Percentiles rank a stretch among this genome's conserved stretches.
These are phyloP conservation scores for Fusarium agapanthi DNA, from an alignment of 2,329 filamentous ascomycete genomes.

Conservation along the genomic window DNA sequence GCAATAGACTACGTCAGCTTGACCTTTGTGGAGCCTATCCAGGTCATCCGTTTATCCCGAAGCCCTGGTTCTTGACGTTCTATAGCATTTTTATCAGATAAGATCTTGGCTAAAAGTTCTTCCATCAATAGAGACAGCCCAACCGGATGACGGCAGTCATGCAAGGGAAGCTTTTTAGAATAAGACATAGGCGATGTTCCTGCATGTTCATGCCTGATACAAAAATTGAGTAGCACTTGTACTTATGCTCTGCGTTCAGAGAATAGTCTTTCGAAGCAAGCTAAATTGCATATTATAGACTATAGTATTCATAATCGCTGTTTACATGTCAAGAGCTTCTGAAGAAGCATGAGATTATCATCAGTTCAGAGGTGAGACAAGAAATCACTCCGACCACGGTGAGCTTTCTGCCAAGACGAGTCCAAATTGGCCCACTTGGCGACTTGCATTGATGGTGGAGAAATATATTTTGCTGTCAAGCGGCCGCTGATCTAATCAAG, in stretches of 20 bases:
- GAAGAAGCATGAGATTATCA: not conserved
- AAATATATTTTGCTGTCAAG: not conserved
- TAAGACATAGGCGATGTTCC: not conserved
- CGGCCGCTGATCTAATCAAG: not conserved
- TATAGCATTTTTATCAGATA: constrained; percentile 5
- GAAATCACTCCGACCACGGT: not conserved
- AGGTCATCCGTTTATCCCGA: not conserved
- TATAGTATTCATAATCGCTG: not conserved
- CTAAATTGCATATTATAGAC: not conserved
- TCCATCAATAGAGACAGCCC: not conserved
- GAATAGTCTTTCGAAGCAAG: not conserved
- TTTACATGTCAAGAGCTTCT: not conserved
- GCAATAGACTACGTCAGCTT: not conserved
- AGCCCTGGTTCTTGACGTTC: not conserved
- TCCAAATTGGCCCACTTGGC: not conserved
- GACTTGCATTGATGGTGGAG: not conserved
- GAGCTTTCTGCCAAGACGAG: not conserved
- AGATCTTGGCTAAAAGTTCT: constrained; percentile 14
- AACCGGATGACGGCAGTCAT: not conserved
- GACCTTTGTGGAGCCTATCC: not conserved
- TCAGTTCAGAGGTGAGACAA: not conserved
- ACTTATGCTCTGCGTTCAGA: not conserved
- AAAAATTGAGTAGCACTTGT: not conserved
- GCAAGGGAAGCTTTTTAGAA: not conserved
- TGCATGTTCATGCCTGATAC: not conserved